Conservation (phyloP, 345 rosid genomes). For the Salix brachista region DNA sequence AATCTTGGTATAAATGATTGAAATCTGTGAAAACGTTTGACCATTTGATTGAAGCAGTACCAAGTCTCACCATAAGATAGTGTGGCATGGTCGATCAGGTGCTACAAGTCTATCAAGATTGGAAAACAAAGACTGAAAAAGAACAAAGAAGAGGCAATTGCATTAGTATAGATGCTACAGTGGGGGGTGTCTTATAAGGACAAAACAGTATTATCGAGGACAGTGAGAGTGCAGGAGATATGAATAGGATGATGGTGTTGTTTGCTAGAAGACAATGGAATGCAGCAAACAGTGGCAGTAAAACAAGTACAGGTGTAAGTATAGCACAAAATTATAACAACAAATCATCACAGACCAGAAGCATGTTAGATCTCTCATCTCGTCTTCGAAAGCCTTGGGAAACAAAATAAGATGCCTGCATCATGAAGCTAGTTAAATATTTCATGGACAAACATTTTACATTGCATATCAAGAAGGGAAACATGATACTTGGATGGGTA, state of each 20-base stretch:
- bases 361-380: constrained; percentile 78
- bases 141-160: constrained; percentile 3
- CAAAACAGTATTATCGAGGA: neutral
- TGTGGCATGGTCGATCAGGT: constrained; percentile 78
- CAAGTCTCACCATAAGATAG: constrained; percentile 65
- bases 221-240: too few relatives aligned
- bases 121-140: constrained; percentile 63
- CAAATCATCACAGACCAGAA: constrained; percentile 43
- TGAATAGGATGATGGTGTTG: too few relatives aligned
- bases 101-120: constrained; percentile 69
- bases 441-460: neutral
- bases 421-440: constrained; percentile 1
- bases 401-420: constrained; percentile 73
- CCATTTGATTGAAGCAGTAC: neutral
- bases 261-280: too few relatives aligned
- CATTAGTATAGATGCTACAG: constrained; percentile 2
- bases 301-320: neutral
- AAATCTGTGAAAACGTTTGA: neutral
- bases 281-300: neutral
- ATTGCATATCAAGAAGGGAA: neutral
- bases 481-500: constrained; percentile 63
- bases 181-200: too few relatives aligned
- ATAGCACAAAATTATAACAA: too few relatives aligned
- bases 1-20: too few relatives aligned
- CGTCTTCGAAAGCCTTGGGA: constrained; percentile 63